Conservation (phyloP, 2,329 filamentous ascomycete genomes). For the Orbilia javanica region DNA sequence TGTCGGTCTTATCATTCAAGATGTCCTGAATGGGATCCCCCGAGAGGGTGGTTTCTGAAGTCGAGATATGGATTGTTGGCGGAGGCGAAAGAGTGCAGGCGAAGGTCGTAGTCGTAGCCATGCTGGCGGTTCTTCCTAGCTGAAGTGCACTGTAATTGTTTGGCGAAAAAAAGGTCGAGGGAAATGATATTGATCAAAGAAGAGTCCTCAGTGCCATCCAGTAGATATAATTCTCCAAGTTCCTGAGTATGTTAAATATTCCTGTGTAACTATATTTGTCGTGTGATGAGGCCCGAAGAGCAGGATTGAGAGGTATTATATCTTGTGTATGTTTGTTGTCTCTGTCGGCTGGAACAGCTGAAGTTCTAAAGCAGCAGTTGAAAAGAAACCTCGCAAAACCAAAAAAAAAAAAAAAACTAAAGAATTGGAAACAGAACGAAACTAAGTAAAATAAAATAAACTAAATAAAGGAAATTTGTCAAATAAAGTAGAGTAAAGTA, state of each 20-base stretch:
- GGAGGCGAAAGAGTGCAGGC: slow-evolving; percentile 4
- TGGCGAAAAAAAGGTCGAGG: no score
- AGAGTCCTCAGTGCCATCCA: slow-evolving; percentile 23
- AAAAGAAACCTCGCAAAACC: neutral
- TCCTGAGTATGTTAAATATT: no score
- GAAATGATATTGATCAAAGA: neutral
- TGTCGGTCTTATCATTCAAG: slow-evolving; percentile 26
- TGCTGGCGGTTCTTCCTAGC: slow-evolving; percentile 11
- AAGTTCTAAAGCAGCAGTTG: slow-evolving; percentile 4
- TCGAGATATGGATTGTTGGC: slow-evolving; percentile 46
- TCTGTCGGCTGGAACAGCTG: neutral
- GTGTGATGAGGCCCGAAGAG: slow-evolving; percentile 31
- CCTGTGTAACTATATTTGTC: no score
- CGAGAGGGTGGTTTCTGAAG: slow-evolving; percentile 46
- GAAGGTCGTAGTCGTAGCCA: no score
- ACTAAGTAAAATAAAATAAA: no score
- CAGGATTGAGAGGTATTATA: slow-evolving; percentile 48
- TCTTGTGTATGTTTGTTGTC: no score
- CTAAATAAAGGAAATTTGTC: neutral
- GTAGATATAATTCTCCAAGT: no score
- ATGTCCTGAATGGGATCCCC: slow-evolving; percentile 18
- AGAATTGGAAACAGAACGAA: neutral
- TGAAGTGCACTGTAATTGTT: neutral
- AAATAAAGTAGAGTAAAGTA: slow-evolving; percentile 12
- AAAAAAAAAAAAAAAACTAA: slow-evolving; percentile 7